Evolutionary conservation across 306 rosid species (phyloP).

Genomic region (Carpinus fangiana): DNA sequence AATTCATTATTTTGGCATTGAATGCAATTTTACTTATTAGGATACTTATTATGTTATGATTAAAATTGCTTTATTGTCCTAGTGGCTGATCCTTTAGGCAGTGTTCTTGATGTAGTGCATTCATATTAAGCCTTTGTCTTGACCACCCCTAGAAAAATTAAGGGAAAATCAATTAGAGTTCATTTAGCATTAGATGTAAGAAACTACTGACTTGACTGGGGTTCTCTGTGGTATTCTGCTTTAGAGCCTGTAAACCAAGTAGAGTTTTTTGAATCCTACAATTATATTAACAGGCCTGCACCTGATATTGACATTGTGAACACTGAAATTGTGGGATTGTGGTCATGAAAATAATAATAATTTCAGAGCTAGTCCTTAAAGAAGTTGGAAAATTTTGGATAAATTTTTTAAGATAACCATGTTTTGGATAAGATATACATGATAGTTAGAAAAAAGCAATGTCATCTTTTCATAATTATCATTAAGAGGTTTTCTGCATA

Average conservation of each 20-base stretch:
- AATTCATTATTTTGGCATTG: slow-evolving; percentile 11
- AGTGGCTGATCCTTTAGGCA: not conserved
- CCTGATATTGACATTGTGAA: not conserved
- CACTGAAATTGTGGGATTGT: not conserved
- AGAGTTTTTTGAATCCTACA: not conserved
- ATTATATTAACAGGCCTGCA: not conserved
- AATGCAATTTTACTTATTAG: slow-evolving; percentile 1
- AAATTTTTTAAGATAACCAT: not conserved
- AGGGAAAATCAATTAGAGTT: not conserved
- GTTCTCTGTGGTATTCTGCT: slow-evolving; percentile 1
- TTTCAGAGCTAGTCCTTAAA: not conserved
- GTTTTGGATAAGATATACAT: not conserved
- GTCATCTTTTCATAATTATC: not conserved
- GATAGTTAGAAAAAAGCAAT: not conserved
- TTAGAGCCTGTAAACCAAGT: not conserved
- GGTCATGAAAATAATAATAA: not conserved
- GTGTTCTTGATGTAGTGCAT: not conserved
- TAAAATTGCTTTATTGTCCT: not conserved
- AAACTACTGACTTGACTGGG: not conserved
- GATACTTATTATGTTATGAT: slow-evolving; percentile 7
- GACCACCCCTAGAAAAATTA: not conserved
- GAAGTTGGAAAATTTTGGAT: not conserved
- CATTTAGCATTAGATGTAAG: not conserved
- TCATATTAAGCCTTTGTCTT: not conserved
- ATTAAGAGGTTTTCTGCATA: not conserved